Conservation (phyloP, 164 flowering plant genomes). For the Stephania japonica region DNA sequence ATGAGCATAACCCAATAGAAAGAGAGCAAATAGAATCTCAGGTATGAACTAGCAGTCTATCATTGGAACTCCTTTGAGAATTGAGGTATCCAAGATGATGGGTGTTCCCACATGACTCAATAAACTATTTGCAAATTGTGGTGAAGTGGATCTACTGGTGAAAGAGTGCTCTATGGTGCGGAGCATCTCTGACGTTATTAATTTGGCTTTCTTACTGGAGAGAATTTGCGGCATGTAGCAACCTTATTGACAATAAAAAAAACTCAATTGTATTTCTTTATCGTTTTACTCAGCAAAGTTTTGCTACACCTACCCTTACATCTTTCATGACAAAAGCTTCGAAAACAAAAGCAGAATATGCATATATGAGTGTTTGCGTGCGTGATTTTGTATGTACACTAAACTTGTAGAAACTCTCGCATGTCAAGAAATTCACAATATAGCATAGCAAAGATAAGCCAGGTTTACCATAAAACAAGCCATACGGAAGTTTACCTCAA, state of each 20-base stretch:
- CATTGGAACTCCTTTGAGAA: neutral
- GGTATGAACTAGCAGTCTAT: neutral
- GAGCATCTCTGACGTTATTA: neutral
- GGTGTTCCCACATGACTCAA: neutral
- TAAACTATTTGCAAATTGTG: neutral
- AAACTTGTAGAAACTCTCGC: neutral
- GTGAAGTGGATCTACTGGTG: neutral
- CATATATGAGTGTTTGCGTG: neutral
- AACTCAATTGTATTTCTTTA: neutral
- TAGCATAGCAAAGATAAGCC: neutral
- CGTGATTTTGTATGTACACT: too few relatives aligned
- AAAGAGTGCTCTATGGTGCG: neutral
- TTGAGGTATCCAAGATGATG: neutral
- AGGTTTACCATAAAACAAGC: neutral
- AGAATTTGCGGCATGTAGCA: neutral
- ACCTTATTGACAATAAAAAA: neutral
- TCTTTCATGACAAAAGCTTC: neutral
- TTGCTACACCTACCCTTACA: too few relatives aligned
- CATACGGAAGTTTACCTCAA: conserved; percentile 57
- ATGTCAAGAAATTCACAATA: neutral
- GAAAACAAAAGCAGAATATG: neutral
- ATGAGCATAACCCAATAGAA: neutral
- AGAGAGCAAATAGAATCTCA: neutral
- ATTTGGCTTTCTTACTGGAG: neutral
- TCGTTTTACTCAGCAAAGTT: neutral